Conservation (phyloP, 2,329 filamentous ascomycete species). For the Trichophyton simii region DNA sequence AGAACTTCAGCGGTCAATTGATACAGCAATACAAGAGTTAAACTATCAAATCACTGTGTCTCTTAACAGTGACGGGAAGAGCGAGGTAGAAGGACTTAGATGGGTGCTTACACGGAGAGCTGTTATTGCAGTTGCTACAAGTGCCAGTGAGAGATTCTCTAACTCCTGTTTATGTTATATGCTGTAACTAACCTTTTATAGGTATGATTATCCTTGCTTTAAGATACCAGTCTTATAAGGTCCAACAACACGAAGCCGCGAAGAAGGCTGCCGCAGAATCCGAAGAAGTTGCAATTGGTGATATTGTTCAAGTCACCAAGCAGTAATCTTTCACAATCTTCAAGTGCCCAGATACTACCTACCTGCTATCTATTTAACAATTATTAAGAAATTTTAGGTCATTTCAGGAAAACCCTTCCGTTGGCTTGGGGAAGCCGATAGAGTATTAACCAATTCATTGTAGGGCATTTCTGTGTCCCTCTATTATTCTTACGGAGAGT, state of each 20-base stretch:
- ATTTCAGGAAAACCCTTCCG: neutral
- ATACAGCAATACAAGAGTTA: constrained; percentile 82
- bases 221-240: constrained; percentile 32
- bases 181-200: constrained; percentile 15
- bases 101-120: constrained; percentile 67
- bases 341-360: neutral
- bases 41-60: constrained; percentile 92
- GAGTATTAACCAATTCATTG: too few relatives aligned
- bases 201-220: constrained; percentile 38
- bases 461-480: too few relatives aligned
- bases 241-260: constrained; percentile 26
- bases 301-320: constrained; percentile 2
- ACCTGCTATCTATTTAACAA: neutral
- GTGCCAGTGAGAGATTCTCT: constrained; percentile 31
- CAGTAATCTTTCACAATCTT: neutral
- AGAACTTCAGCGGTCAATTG: constrained; percentile 73
- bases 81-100: constrained; percentile 77
- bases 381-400: neutral
- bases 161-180: neutral
- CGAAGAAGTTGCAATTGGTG: neutral
- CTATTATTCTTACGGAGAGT: too few relatives aligned
- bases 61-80: constrained; percentile 80
- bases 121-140: constrained; percentile 44
- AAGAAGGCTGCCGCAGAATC: constrained; percentile 18
- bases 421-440: too few relatives aligned